Conservation (phyloP, 148 eudicot genomes). For the Drosera capensis region DNA sequence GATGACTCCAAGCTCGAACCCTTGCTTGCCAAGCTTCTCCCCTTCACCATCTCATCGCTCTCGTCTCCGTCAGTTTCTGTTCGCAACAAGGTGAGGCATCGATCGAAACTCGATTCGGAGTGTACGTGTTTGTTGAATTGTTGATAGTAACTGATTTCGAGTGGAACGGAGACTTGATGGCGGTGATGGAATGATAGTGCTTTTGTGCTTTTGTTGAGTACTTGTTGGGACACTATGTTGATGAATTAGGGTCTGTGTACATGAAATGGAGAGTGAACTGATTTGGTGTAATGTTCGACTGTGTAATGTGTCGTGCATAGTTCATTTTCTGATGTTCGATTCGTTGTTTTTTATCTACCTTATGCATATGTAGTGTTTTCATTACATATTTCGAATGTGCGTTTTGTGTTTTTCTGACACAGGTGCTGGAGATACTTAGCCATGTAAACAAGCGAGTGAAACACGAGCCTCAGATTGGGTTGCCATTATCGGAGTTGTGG, state of each 20-base stretch:
- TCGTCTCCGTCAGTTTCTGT: conserved; percentile 40
- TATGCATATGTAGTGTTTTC: neutral
- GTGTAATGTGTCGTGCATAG: no score
- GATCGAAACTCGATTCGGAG: neutral
- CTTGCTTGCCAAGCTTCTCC: conserved; percentile 76
- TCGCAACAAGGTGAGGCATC: conserved; percentile 43
- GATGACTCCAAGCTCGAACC: conserved; percentile 65
- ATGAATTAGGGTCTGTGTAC: no score
- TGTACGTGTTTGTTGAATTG: neutral
- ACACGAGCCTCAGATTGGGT: conserved; percentile 59
- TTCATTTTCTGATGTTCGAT: no score
- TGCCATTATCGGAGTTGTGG: conserved; percentile 78
- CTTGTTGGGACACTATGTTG: no score
- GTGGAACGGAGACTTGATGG: no score
- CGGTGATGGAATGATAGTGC: no score
- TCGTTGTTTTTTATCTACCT: neutral
- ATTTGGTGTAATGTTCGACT: no score
- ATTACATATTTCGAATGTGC: neutral
- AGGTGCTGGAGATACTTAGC: conserved; percentile 83
- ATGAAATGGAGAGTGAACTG: no score
- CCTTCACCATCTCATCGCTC: conserved; percentile 62
- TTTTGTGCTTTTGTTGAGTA: no score
- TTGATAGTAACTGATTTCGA: neutral
- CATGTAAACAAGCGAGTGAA: conserved; percentile 97
- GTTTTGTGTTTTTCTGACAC: conserved; percentile 2